Conservation (phyloP, 2,329 filamentous ascomycete species). For the Colletotrichum magnum region DNA sequence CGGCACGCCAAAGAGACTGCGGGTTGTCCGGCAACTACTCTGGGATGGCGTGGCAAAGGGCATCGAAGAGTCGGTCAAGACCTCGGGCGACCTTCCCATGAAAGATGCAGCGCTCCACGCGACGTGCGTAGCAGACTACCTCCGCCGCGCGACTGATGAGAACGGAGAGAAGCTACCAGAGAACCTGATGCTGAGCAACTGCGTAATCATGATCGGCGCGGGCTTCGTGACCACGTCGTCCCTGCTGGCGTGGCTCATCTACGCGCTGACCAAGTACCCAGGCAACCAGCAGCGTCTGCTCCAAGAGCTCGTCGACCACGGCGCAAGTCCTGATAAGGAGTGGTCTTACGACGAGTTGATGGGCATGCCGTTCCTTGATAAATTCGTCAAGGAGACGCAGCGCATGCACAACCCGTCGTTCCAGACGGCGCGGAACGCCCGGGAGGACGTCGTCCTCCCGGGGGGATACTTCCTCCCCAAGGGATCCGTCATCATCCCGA, state of each 20-base stretch:
- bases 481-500: constrained; percentile 16
- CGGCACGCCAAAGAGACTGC: constrained; percentile 19
- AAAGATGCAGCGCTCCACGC: constrained; percentile 17
- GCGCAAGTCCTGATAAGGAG: background rate
- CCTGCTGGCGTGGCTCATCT: constrained; percentile 20
- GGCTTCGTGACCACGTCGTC: constrained; percentile 29
- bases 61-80: constrained; percentile 21
- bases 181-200: constrained; percentile 18
- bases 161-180: background rate
- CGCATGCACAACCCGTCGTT: constrained; percentile 29
- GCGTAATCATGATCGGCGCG: constrained; percentile 25
- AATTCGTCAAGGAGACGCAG: constrained; percentile 25
- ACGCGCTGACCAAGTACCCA: constrained; percentile 16
- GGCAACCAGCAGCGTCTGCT: constrained; percentile 23
- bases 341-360: constrained; percentile 21
- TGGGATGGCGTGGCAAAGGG: constrained; percentile 26
- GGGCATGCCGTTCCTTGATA: constrained; percentile 24
- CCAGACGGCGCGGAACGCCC: constrained; percentile 23
- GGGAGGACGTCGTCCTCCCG: constrained; percentile 13
- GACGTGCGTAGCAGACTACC: constrained; percentile 25
- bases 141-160: constrained; percentile 16
- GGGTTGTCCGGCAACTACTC: constrained; percentile 1
- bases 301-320: constrained; percentile 11
- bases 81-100: background rate
- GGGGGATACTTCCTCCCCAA: constrained; percentile 19